Base-by-base conservation (phyloP, 495 filamentous ascomycete genomes). In the Xylaria longipes region DNA sequence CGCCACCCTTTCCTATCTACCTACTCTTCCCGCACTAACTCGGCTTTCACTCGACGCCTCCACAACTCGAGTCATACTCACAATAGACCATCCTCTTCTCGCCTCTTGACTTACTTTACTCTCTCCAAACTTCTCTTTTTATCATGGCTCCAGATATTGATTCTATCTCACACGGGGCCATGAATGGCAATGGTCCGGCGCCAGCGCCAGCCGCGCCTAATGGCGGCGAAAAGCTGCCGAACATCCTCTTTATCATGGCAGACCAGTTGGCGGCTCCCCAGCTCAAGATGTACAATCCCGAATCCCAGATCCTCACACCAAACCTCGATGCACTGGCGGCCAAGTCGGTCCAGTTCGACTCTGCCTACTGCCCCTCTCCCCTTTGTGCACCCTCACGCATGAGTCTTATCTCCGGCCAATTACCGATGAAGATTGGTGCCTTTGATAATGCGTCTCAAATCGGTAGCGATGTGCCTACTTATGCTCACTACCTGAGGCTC, bases 201-300 rank as follows among this genome's bases (percentile, higher is more conserved):
- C 48, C 72, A 43, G 48, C 74, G 45, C 48, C 73, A 60, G 71
- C 46, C 25, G 70, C 65, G 48, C 45, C 58, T 46, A 79, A 82
- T 75, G 74, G 72, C 60, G 82, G 78, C 71, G 39, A 48, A 20
- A 80, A 75, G 33, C 88, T 85, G 78, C 92, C 91, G 48, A 94
- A 94, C 80, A 91, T 94, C 73, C 86, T 94, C 62, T 93, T 92
- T 82, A 93, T 97, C 80, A 95, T 97, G 92, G 94, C 94, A 56
- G 94, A 97, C 82, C 94, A 97, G 83, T 89, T 97, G 80, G 91
- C 94, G 27, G 93, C 94, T 33, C 94, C 93, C 15, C 84, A 92
- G 70, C 88, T 97, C 66, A 92, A 91, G 81, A 91, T 95, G 76
- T 91, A 97, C 84, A 92, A 96, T 80, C 87, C 91, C 63, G 80